These are phyloP conservation scores for Vinca major DNA, from an alignment of 305 asterid species.

Conservation along the genomic window DNA sequence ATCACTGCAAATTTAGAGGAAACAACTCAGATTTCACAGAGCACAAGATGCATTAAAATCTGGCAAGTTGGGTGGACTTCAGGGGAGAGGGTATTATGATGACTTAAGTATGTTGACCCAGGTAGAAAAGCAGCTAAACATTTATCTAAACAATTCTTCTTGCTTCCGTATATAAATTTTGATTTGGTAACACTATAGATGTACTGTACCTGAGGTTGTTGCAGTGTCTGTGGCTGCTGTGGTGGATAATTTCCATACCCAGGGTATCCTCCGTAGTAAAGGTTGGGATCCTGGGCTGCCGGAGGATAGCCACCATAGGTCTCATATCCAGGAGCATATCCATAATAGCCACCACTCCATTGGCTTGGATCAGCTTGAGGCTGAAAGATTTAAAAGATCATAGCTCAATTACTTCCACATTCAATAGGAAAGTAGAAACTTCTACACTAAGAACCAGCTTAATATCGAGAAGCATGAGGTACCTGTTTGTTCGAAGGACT, in stretches of 20 bases:
- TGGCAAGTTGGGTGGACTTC: not conserved
- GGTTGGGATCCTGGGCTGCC: constrained; percentile 37
- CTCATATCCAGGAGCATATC: constrained; percentile 39
- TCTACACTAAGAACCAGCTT: not conserved
- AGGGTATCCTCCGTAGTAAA: constrained; percentile 36
- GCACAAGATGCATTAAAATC: not conserved
- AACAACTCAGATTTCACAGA: not conserved
- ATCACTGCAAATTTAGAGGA: constrained; percentile 14
- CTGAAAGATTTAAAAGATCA: constrained; percentile 15
- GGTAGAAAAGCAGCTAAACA: not conserved
- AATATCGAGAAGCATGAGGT: not conserved
- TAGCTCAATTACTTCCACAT: not conserved
- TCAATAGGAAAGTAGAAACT: not conserved
- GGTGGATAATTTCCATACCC: constrained; percentile 36
- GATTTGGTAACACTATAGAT: constrained; percentile 31
- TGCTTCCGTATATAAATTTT: not conserved
- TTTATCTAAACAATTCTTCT: not conserved
- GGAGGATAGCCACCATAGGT: constrained; percentile 34
- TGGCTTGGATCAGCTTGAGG: constrained; percentile 36
- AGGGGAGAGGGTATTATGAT: not conserved
- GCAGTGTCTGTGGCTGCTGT: constrained; percentile 18
- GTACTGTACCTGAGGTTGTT: constrained; percentile 37
- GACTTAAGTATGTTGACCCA: too few species aligned
- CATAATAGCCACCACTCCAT: constrained; percentile 35
- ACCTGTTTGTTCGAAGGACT: constrained; percentile 63